Evolutionary conservation across 2,329 filamentous ascomycete genomes (phyloP), one percentile per base, ranked within the genome.

Genomic region (Celoporthe dispersa): DNA sequence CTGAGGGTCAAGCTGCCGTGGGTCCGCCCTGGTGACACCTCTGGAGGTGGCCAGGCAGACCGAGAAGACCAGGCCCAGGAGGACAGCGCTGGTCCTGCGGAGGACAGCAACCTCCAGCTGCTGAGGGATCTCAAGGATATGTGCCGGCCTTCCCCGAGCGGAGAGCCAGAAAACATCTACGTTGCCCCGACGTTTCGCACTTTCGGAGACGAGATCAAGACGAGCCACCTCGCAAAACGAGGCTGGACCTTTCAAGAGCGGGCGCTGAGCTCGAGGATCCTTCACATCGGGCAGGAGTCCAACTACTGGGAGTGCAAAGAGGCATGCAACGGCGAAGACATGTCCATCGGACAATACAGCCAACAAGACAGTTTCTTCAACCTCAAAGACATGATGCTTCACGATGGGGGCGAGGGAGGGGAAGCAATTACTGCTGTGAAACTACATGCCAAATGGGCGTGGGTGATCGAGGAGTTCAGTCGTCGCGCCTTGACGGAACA

Each of bases 171-270:
- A 22, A 37, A 61, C 33, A 37, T 61, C 33, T 61, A 61, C 19
- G 31, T 39, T 7, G 25, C 39, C 9, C 59, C 59, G 7, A 61
- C 59, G 19, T 61, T 61, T 19, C 59, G 59, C 19, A 61, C 59
- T 12, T 61, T 61, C 33, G 19, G 35, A 9, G 59, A 61, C 22
- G 33, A 61, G 6, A 31, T 61, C 59, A 37, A 37, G n/a, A 22
- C 39, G 31, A 37, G 31, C 19, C 59, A 33, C 35, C 59, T 61
- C 8, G 59, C 59, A 9, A 61, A 22, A 61, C 59, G 59, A 22
- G 59, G 59, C 2, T 61, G 59, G 59, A 61, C 59, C 19, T 61
- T 61, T 25, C 59, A 61, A 14, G 59, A 61, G 33, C 59, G 59
- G 31, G 59, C 59, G 2, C 19, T 61, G 33, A n/a, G 31, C 35